Evolutionary conservation across 2,329 filamentous ascomycete species (phyloP), one percentile per base, ranked within the genome.

Genomic region (Exophiala lecanii-corni): DNA sequence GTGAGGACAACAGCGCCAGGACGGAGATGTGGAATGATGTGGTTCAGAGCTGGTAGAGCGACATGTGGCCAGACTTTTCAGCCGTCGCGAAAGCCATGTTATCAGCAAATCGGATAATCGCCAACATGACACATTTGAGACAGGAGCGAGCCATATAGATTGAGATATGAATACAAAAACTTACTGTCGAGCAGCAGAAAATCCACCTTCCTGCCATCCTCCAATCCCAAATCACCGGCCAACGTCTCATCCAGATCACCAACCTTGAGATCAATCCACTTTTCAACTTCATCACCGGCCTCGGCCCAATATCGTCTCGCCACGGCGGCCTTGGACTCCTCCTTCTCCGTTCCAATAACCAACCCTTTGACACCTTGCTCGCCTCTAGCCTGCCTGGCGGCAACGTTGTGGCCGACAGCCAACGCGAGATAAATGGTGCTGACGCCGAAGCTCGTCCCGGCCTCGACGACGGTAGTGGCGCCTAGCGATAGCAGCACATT

Each of bases 341-440:
- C 65, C n/a, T 64, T 59, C 39, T 68, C 65, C 2, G 65, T 68
- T 2, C 59, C 65, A 43, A 67, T 64, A 1, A 68, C 64, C 16
- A 25, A 53, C 1, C 59, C 63, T 4, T 42, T 19, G 30, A 26
- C 19, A 9, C 36, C n/a, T n/a, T 53, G 53, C 2, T 57, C 58
- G 9, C 48, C 50, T 2, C 45, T 49, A 1, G 40, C 41, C 23
- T 44, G 55, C 7, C 50, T 59, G 32, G 57, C 40, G 1, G 51
- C 31, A 9, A 36, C 40, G 21, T 44, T 51, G 21, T 31, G 9
- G 3, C 30, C 56, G 2, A 66, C 57, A 12, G 65, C 66, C 9
- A 68, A 55, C 3, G 65, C 66, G 2, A 70, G 59, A 33, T 67
- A 69, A 19, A 69, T 68, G 1, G 66, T 69, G 41, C 61, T 65